Conservation (phyloP, 257 asterid genomes). For the Rhazya stricta region DNA sequence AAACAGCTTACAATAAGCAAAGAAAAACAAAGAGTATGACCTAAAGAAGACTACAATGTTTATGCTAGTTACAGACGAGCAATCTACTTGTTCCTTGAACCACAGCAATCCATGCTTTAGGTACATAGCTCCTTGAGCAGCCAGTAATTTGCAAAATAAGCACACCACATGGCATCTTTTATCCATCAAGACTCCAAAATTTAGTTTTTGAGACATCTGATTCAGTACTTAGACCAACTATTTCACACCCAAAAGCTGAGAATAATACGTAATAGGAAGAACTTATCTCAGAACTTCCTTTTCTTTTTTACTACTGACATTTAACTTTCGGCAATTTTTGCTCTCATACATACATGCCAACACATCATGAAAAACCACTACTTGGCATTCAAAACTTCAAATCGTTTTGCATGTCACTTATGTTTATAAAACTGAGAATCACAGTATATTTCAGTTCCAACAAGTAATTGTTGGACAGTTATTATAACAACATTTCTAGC, state of each 20-base stretch:
- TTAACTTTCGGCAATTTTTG: too few relatives aligned
- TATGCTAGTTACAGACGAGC: background rate
- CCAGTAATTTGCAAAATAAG: background rate
- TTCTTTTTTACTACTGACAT: too few relatives aligned
- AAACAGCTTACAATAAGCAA: background rate
- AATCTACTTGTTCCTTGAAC: background rate
- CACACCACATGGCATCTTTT: background rate
- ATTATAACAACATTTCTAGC: background rate
- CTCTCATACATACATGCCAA: background rate
- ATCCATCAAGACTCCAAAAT: background rate
- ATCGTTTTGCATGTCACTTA: background rate
- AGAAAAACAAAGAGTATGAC: background rate
- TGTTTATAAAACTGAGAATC: background rate
- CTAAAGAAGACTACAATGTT: background rate
- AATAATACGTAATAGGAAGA: background rate
- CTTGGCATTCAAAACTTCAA: background rate
- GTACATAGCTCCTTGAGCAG: background rate
- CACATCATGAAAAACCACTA: background rate
- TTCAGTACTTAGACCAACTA: background rate
- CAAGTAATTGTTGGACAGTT: background rate
- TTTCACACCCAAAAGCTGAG: background rate
- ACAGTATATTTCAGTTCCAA: background rate
- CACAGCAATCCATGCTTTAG: background rate
- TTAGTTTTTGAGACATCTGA: background rate
- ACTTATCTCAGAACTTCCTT: slow-evolving; percentile 1